phyloP scores from a whole-genome alignment of 116 monocot species.

The Posidonia oceanica region DNA sequence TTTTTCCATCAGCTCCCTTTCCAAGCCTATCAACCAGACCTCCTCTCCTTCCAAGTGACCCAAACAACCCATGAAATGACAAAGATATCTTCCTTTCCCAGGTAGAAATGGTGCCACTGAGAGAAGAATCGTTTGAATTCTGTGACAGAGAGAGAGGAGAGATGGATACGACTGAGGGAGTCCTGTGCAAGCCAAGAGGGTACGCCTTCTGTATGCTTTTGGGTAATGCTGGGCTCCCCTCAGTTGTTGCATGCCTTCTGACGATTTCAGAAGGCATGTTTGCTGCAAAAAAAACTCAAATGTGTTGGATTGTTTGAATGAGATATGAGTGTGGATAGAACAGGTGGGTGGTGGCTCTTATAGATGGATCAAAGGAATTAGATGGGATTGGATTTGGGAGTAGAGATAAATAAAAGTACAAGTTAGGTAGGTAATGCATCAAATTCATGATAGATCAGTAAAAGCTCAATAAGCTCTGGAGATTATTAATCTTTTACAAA shows the following conservation, averaged over 20 bases:
- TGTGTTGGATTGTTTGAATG: too few species aligned
- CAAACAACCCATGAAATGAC: slow-evolving; percentile 2
- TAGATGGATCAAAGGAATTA: too few species aligned
- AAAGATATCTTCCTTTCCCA: slow-evolving; percentile 1
- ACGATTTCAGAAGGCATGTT: background rate
- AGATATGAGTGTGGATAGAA: too few species aligned
- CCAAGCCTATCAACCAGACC: background rate
- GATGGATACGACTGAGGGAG: background rate
- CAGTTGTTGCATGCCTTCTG: background rate
- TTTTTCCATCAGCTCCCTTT: background rate
- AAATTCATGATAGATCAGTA: background rate
- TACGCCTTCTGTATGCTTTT: background rate
- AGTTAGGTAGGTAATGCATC: background rate
- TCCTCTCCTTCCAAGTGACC: slow-evolving; percentile 1
- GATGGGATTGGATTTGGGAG: too few species aligned
- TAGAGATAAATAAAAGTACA: background rate
- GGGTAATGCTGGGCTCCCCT: background rate
- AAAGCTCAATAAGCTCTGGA: background rate
- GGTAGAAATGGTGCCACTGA: background rate
- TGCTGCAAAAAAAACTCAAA: too few species aligned
- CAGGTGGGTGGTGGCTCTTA: too few species aligned
- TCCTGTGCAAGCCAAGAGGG: background rate
- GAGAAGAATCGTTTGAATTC: slow-evolving; percentile 1
- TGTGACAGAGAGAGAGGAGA: slow-evolving; percentile 1
- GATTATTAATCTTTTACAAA: background rate